These are phyloP conservation scores for Voacanga thouarsii DNA, from an alignment of 257 asterid species.

Conservation along the genomic window DNA sequence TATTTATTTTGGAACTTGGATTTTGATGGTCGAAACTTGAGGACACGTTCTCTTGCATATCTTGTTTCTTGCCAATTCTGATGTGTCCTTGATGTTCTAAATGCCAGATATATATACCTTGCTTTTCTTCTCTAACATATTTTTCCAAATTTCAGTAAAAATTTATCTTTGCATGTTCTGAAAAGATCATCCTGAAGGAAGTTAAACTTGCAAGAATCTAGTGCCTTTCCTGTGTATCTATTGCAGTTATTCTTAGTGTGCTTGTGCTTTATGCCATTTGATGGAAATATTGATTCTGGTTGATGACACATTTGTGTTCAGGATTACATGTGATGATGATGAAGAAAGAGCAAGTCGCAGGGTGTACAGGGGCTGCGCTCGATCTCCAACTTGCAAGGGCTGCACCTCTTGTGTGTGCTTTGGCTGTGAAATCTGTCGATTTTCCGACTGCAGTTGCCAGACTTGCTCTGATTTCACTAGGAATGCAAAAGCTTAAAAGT, in stretches of 20 bases:
- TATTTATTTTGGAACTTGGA: not conserved
- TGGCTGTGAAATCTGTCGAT: constrained; percentile 51
- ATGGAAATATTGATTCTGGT: not conserved
- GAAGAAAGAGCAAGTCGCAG: constrained; percentile 58
- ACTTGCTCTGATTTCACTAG: constrained; percentile 50
- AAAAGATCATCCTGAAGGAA: not conserved
- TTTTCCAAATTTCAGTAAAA: not conserved
- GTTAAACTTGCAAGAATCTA: not conserved
- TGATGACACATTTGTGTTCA: constrained; percentile 7
- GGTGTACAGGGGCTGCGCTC: constrained; percentile 48
- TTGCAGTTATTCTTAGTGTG: not conserved
- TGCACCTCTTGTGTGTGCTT: constrained; percentile 59
- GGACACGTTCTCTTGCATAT: not conserved
- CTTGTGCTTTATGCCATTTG: not conserved
- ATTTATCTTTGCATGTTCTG: no score
- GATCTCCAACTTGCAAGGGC: constrained; percentile 51
- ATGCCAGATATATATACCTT: not conserved
- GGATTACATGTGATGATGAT: constrained; percentile 47
- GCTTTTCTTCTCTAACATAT: not conserved
- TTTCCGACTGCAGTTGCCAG: constrained; percentile 53
- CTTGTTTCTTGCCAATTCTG: not conserved
- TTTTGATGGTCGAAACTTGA: not conserved
- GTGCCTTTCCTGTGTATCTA: no score
- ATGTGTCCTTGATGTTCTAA: not conserved
- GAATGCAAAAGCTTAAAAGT: constrained; percentile 32